Base-by-base conservation (phyloP, 1,284 basidiomycete genomes). In the Ustanciosporium gigantosporum region DNA sequence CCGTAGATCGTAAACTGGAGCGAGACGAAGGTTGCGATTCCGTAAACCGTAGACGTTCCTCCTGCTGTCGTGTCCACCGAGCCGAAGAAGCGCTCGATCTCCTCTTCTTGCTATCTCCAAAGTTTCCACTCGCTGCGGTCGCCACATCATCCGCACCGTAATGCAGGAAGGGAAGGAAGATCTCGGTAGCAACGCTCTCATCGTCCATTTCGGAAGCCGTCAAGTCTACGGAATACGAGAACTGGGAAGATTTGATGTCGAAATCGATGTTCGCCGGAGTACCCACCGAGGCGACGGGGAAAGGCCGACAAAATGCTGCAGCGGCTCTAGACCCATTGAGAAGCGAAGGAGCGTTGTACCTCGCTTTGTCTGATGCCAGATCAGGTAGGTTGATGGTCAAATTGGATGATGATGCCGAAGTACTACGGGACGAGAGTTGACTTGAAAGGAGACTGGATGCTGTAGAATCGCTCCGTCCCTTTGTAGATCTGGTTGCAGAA, bases 121-220 rank as follows among this genome's bases (percentile, higher is more conserved):
- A 40, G 32, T 67, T 51, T 19, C 64, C 64, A 29, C 51, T 51
- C 15, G 58, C 62, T 36, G 56, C 60, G 22, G 47, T 62, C 31
- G 49, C 51, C 3, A 82, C 71, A 35, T 70, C 72, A 14, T 82
- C 80, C 11, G 81, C 81, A 4, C 89, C 91, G 71, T 86, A 96
- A 78, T 95, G 91, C n/a, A 93, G 85, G 42, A 90, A 82, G 1
- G 92, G 92, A 0, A 95, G 77, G 75, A 84, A 96, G 15, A 95
- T 87, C 81, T 93, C 90, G 9, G 90, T 94, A 11, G 85, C 82
- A 2, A 85, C 78, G 20, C 79, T 79, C 7, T 79, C 66, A 1
- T 43, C 25, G 20, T 36, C 40, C 14, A 59, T 7, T 7, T 74
- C 58, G 24, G 49, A 29, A 13, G 27, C 40, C 11, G 57, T 53